Evolutionary conservation across 176 grass and related monocot species (phyloP), one percentile per base, ranked within the genome.

Genomic region (Carex pumila): DNA sequence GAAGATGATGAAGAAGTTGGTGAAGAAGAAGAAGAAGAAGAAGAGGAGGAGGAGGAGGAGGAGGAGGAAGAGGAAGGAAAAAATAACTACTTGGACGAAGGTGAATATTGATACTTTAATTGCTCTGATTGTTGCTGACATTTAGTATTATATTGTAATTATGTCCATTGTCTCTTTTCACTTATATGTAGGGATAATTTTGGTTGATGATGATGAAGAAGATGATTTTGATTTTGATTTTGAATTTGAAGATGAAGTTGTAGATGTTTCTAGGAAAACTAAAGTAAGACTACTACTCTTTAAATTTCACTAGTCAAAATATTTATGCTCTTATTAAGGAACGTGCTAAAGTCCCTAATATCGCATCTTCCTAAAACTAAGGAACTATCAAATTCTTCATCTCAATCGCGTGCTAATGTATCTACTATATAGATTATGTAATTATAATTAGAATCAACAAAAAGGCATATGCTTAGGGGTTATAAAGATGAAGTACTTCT

Each of bases 31-130:
- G 13, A 60, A 30, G 73, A 86, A 34, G 34, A 78, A 30, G 52
- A 34, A 34, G 32, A 34, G n/a, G n/a, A n/a, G 2, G 32, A 78
- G 4, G 72, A 64, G 31, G 87, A 88, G 0, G 86, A 74, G 75
- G 88, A 92, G 86, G 87, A 92, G 79, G 85, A 92, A 50, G 9
- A 50, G 47, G 12, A 50, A 34, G 80, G 30, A 34, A 29, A 47
- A 0, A 4, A 29, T 83, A 45, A 54, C 5, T 50, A 50, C 29
- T 29, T 65, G 11, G 80, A 66, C 3, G 43, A 83, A 49, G 62
- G 80, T 83, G 80, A 52, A 22, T 67, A 62, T 45, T 81, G 36
- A 8, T 25, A 45, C 11, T 81, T 64, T 47, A 43, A 43, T 22
- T 64, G 39, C 58, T 49, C 32, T 6, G 14, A 64, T 43, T 77